A percentile compares a stretch with the other conserved stretches of the same genome.
phyloP scores from a whole-genome alignment of 352 stramenopile species.

The Pythium dissimile region DNA sequence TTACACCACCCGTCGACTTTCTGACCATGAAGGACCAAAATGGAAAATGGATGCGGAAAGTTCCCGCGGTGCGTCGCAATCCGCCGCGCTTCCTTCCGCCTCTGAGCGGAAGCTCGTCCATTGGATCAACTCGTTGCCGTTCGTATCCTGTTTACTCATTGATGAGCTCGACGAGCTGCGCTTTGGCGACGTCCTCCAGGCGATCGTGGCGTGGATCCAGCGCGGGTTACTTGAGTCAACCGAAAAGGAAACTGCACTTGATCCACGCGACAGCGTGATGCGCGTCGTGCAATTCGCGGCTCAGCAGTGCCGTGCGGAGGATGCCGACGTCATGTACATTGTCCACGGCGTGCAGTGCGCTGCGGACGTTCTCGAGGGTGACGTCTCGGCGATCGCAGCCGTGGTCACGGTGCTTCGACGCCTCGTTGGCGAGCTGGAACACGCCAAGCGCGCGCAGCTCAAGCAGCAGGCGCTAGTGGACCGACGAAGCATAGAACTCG shows the following conservation, averaged over 20 bases:
- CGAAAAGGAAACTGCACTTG: neutral
- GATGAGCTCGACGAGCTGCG: slow-evolving; percentile 50
- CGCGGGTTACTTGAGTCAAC: neutral
- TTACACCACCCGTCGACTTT: too few relatives aligned
- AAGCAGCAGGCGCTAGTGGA: neutral
- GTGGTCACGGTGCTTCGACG: slow-evolving; percentile 46
- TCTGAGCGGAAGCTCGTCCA: slow-evolving; percentile 48
- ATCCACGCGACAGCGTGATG: slow-evolving; percentile 21
- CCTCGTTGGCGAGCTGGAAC: slow-evolving; percentile 4
- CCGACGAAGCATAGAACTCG: neutral
- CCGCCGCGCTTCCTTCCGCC: neutral
- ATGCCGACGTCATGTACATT: slow-evolving; percentile 43
- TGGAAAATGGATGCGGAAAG: neutral
- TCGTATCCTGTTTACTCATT: slow-evolving; percentile 57
- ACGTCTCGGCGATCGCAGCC: slow-evolving; percentile 35
- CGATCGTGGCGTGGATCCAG: slow-evolving; percentile 44
- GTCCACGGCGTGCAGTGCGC: slow-evolving; percentile 46
- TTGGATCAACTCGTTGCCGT: slow-evolving; percentile 71
- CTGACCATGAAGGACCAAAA: too few relatives aligned
- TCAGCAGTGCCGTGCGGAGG: slow-evolving; percentile 30
- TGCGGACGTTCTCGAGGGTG: slow-evolving; percentile 30
- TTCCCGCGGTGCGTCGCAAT: neutral
- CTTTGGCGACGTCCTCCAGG: slow-evolving; percentile 50
- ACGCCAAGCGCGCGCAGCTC: neutral
- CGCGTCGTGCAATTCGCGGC: slow-evolving; percentile 42